Base-by-base conservation (phyloP, 441 rosid genomes). In the Mallotus japonicus region DNA sequence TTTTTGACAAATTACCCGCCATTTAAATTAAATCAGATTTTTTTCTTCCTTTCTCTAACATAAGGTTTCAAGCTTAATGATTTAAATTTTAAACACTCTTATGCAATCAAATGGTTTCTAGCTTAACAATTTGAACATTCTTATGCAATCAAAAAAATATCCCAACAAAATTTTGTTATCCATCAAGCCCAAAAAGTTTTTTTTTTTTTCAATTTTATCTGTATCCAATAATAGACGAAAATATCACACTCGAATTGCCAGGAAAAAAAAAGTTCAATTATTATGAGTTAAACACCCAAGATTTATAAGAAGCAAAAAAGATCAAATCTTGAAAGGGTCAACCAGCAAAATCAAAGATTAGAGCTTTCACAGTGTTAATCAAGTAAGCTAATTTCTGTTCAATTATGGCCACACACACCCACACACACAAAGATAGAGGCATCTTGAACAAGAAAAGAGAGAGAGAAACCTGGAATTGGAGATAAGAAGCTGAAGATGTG, bases 401-500 rank as follows among this genome's bases (percentile, higher is more conserved):
- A 37, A 37, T 37, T 4, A 37, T 0, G 40, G 40, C 6, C 6
- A 37, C 40, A 37, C 6, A 37, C 40, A 37, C 40, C 1, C 40
- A 37, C 40, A 37, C 40, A 37, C 32, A 28, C 32, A 28, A 28
- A 28, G 32, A 28, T 37, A 37, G 40, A 37, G 40, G 40, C 40
- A 37, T 37, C 37, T 16, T 22, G 13, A 63, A 47, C 5, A 37
- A 3, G 13, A n/a, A 54, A 0, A 44, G 50, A 57, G 65, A 75
- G 17, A 17, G 28, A 72, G 47, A 44, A 62, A 92, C 99, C 97
- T 85, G 97, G 99, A 83, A 90, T 85, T 51, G 98, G 98, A 65
- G 96, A 85, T 44, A 95, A 83, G 89, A 90, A 93, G 85, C 96
- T 95, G 87, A 95, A 86, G 82, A 95, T 88, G 80, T 90, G 99